phyloP scores from a whole-genome alignment of 2,329 filamentous ascomycete species.

The Paecilomyces fulvus region DNA sequence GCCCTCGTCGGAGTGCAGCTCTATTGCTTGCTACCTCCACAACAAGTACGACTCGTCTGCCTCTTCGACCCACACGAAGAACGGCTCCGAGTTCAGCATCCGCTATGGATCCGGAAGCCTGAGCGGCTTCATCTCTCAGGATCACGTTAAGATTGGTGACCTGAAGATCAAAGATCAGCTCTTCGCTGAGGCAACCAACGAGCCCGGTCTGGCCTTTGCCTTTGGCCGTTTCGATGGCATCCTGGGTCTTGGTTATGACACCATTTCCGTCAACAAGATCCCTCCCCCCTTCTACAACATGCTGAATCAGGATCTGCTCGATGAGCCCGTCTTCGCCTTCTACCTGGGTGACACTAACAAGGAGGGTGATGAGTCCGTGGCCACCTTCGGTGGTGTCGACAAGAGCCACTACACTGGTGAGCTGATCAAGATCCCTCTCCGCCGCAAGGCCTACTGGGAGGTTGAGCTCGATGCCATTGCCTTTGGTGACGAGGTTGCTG shows the following conservation, averaged over 20 bases:
- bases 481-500: conserved; percentile 75
- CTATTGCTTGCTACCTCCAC: conserved; percentile 97
- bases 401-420: conserved; percentile 74
- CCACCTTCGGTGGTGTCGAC: conserved; percentile 82
- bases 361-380: conserved; percentile 70
- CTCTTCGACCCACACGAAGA: conserved; percentile 88
- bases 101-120: conserved; percentile 91
- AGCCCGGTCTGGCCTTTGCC: conserved; percentile 94
- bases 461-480: conserved; percentile 89
- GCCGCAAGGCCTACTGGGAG: conserved; percentile 99
- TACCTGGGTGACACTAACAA: conserved; percentile 74
- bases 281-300: conserved; percentile 95
- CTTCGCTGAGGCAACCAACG: conserved; percentile 91
- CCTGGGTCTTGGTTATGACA: conserved; percentile 86
- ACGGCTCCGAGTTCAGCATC: conserved; percentile 87
- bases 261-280: conserved; percentile 93
- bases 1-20: conserved; percentile 78
- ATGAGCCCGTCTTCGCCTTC: conserved; percentile 92
- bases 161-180: conserved; percentile 79
- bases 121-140: conserved; percentile 87
- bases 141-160: conserved; percentile 80
- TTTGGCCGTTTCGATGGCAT: conserved; percentile 98
- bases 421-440: conserved; percentile 85
- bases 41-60: conserved; percentile 86
- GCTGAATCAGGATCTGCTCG: conserved; percentile 79